Evolutionary conservation across 2,329 filamentous ascomycete species (phyloP), one percentile per base, ranked within the genome.

Genomic region (Cryoendolithus antarcticus): DNA sequence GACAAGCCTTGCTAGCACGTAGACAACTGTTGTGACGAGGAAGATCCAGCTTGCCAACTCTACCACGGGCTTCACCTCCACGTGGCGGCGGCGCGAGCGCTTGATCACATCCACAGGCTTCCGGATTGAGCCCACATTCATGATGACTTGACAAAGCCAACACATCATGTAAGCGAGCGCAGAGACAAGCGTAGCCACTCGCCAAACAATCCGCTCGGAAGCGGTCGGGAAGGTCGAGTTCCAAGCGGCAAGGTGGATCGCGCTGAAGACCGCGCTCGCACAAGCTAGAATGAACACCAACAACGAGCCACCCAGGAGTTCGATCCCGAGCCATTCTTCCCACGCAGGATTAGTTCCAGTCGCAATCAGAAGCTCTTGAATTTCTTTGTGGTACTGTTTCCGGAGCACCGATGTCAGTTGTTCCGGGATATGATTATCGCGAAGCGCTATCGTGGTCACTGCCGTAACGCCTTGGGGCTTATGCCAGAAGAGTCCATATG

Each of bases 181-280:
- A 10, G 12, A 10, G 34, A 37, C 30, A 32, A 35, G 40, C 6
- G 36, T 34, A 28, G 33, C 40, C 9, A 45, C 27, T 2, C 43
- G 37, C 43, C 43, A 47, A 5, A 43, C 9, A 40, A 38, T 43
- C 9, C 12, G 11, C 28, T 45, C 43, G 32, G 34, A 30, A 9
- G 11, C n/a, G 5, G 40, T 41, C 7, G 45, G 43, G 30, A 47
- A 47, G 5, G 41, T 15, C 32, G 43, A 41, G 24, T 45, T 36
- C 45, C 45, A 47, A 6, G 30, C 45, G 1, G 37, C 40, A 10
- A 45, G 24, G 11, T 47, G 45, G 19, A 45, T 31, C 15, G 38
- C 38, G 11, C 45, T 40, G 3, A 45, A 34, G n/a, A n/a, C n/a
- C n/a, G n/a, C n/a, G n/a, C n/a, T n/a, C n/a, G n/a, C n/a, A n/a